phyloP scores from a whole-genome alignment of 163 green algal species.

The Scenedesmus sp. region DNA sequence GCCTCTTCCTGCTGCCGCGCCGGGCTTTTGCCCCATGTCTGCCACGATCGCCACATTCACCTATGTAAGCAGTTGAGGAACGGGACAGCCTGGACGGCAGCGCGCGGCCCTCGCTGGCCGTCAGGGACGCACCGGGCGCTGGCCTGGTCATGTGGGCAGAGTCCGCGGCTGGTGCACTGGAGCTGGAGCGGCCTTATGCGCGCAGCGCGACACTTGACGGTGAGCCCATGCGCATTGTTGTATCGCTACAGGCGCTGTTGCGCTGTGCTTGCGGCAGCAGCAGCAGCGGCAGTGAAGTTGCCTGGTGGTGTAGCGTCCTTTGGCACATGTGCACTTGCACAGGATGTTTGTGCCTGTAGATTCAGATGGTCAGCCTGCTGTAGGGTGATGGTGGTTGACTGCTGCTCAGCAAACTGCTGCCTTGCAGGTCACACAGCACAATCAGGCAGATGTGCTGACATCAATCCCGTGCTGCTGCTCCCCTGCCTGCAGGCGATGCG shows the following conservation, averaged over 20 bases:
- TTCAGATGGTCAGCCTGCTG: too few relatives aligned
- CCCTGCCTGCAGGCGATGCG: slow-evolving; percentile 65
- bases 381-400: too few relatives aligned
- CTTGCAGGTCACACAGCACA: too few relatives aligned
- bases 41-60: too few relatives aligned
- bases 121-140: slow-evolving; percentile 66
- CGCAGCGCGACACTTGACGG: slow-evolving; percentile 84
- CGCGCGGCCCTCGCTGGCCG: slow-evolving; percentile 6
- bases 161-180: slow-evolving; percentile 62
- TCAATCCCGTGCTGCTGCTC: background rate
- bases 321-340: too few relatives aligned
- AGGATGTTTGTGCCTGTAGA: too few relatives aligned
- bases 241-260: background rate
- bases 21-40: too few relatives aligned
- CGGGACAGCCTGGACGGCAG: slow-evolving; percentile 46
- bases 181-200: slow-evolving; percentile 84
- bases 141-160: slow-evolving; percentile 79
- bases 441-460: background rate
- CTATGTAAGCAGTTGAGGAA: background rate
- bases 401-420: too few relatives aligned
- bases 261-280: background rate
- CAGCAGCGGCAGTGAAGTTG: too few relatives aligned
- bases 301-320: too few relatives aligned
- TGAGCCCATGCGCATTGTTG: slow-evolving; percentile 33
- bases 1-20: too few relatives aligned